These are phyloP conservation scores for Diutina pseudorugosa DNA, from an alignment of 1,139 yeast genomes.

Conservation along the genomic window DNA sequence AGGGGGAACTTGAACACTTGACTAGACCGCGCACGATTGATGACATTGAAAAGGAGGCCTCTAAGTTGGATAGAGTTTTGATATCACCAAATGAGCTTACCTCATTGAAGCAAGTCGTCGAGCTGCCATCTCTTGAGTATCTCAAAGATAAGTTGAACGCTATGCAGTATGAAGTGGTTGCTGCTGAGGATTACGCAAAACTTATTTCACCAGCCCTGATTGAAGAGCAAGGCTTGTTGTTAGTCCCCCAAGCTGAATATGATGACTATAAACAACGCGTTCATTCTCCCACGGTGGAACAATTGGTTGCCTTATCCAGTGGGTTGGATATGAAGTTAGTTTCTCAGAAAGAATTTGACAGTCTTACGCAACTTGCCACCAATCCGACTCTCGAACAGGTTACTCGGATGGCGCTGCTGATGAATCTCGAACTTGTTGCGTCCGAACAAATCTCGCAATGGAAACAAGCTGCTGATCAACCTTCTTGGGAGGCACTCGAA, in stretches of 20 bases:
- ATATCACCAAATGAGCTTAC: neutral
- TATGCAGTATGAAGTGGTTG: neutral
- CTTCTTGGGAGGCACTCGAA: conserved; percentile 5
- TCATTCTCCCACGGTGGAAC: neutral
- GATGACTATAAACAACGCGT: neutral
- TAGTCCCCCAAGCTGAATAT: neutral
- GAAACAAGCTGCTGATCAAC: neutral
- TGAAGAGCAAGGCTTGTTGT: neutral
- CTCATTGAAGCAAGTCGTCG: neutral
- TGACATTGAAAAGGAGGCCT: neutral
- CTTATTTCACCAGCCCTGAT: neutral
- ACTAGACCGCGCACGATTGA: neutral
- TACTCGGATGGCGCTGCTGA: conserved; percentile 8
- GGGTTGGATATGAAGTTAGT: conserved; percentile 11
- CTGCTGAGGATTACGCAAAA: neutral
- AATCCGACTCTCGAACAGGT: conserved; percentile 6
- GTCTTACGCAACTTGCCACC: neutral
- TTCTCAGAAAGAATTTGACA: conserved; percentile 9
- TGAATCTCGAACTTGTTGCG: conserved; percentile 11
- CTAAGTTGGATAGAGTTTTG: neutral
- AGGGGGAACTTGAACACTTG: conserved; percentile 6
- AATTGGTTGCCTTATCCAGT: conserved; percentile 10
- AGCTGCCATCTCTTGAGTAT: conserved; percentile 12
- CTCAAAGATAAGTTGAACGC: conserved; percentile 10
- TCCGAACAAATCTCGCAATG: conserved; percentile 10